Conservation (phyloP, 75 land plant species). For the Azolla pinnata region DNA sequence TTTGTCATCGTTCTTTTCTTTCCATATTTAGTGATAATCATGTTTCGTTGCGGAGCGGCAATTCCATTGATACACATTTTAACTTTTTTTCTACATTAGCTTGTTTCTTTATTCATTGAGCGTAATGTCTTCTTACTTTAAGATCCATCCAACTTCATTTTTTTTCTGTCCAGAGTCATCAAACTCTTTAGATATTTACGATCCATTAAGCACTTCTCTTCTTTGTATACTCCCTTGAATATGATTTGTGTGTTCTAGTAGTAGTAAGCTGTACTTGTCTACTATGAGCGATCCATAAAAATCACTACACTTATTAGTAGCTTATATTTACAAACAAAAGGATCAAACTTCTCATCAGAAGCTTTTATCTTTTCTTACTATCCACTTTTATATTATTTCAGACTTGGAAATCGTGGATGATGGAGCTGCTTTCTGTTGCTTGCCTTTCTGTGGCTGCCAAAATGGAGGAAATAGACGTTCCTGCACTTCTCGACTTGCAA, state of each 20-base stretch:
- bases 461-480: constrained; percentile 78
- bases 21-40: too few species aligned
- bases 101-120: too few species aligned
- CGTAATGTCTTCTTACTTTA: too few species aligned
- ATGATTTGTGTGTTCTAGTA: background rate
- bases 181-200: too few species aligned
- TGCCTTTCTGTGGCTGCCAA: constrained; percentile 78
- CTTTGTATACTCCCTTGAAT: background rate
- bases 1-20: too few species aligned
- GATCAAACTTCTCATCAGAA: background rate
- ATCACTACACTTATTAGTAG: background rate
- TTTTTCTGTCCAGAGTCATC: too few species aligned
- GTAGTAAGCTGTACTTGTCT: background rate
- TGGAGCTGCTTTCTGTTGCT: constrained; percentile 53
- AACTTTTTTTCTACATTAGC: too few species aligned
- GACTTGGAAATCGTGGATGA: constrained; percentile 58
- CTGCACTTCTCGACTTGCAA: constrained; percentile 66
- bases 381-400: constrained; percentile 6
- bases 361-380: background rate
- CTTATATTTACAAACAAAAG: background rate
- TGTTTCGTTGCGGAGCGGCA: too few species aligned
- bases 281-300: background rate
- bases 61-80: too few species aligned
- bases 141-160: too few species aligned
- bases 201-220: too few species aligned